Evolutionary conservation across 768 basidiomycete genomes (phyloP).

Genomic region (Cubamyces sp.): DNA sequence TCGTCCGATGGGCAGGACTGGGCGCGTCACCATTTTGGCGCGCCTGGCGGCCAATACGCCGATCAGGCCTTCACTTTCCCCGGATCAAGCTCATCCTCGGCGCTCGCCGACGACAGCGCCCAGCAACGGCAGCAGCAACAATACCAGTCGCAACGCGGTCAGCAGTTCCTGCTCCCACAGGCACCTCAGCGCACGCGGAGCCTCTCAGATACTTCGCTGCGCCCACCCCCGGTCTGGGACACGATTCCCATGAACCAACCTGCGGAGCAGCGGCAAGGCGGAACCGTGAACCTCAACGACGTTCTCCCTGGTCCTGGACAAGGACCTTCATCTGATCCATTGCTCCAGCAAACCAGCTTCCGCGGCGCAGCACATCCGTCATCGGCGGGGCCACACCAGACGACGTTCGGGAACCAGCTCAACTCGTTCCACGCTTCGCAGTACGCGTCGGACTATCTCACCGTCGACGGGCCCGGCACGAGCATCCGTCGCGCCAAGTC

Average conservation of each 20-base stretch:
- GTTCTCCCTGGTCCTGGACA: slow-evolving; percentile 39
- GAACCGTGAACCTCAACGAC: slow-evolving; percentile 45
- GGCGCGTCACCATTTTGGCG: slow-evolving; percentile 20
- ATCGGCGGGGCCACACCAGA: slow-evolving; percentile 34
- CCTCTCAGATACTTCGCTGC: slow-evolving; percentile 62
- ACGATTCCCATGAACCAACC: slow-evolving; percentile 35
- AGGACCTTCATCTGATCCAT: slow-evolving; percentile 26
- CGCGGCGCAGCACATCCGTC: slow-evolving; percentile 26
- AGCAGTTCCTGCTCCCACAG: slow-evolving; percentile 39
- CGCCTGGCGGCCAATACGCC: slow-evolving; percentile 21
- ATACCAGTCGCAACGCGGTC: slow-evolving; percentile 22
- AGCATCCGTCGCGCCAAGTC: slow-evolving; percentile 55
- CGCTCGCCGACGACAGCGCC: slow-evolving; percentile 22
- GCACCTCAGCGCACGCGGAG: slow-evolving; percentile 51
- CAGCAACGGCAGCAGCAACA: slow-evolving; percentile 22
- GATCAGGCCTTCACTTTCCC: slow-evolving; percentile 23
- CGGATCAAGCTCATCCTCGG: slow-evolving; percentile 24
- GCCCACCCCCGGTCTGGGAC: slow-evolving; percentile 57
- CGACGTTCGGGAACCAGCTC: slow-evolving; percentile 27
- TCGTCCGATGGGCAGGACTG: slow-evolving; percentile 18
- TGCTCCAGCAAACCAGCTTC: slow-evolving; percentile 6
- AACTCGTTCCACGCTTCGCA: slow-evolving; percentile 19
- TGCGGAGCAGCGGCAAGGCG: slow-evolving; percentile 35
- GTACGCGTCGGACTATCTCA: slow-evolving; percentile 35
- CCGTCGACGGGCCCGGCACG: slow-evolving; percentile 39